Base-by-base conservation (phyloP, 345 rosid species). In the Draba incana region DNA sequence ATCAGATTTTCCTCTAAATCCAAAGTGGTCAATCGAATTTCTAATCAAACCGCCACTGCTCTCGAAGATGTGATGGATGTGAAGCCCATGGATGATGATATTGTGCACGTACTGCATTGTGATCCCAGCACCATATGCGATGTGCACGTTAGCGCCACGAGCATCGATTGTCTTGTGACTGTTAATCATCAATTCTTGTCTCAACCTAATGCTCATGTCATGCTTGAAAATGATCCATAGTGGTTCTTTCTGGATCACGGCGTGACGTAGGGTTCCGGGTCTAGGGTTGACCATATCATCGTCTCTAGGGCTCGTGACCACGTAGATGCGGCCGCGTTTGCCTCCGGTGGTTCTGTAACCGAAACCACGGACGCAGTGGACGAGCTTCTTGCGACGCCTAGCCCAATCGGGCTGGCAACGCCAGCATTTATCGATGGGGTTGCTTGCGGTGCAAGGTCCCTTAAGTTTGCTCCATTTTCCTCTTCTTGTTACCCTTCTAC, bases 371-470 rank as follows among this genome's bases (percentile, higher is more conserved):
- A 45, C 90, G 6, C 97, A 90, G 0, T 68, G 72, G 3, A 82
- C 93, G 2, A 92, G 78, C 64, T 45, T 83, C 77, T 83, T 74
- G 42, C 96, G 82, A 67, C 89, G 75, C 1, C 10, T 41, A 6
- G 79, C 85, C 97, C 98, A 92, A 13, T 90, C 75, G 0, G 75
- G 66, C 54, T 81, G 62, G 58, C 98, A 92, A 39, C 98, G 82
- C 97, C 96, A 92, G 48, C 98, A 90, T 56, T 81, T 69, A 60
- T 92, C 97, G 6, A 92, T 88, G 0, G 98, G 98, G 82, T 92
- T 92, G 39, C 87, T 82, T 38, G 92, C 96, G 12, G 37, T 5
- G 81, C 98, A 92, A 41, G 81, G 80, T 5, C 89, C 89, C 2
- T 4, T 64, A 2, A 66, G 70, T 57, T 77, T 77, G 44, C 54